Conservation (phyloP, 768 basidiomycete species). For the Gloeophyllum trabeum region DNA sequence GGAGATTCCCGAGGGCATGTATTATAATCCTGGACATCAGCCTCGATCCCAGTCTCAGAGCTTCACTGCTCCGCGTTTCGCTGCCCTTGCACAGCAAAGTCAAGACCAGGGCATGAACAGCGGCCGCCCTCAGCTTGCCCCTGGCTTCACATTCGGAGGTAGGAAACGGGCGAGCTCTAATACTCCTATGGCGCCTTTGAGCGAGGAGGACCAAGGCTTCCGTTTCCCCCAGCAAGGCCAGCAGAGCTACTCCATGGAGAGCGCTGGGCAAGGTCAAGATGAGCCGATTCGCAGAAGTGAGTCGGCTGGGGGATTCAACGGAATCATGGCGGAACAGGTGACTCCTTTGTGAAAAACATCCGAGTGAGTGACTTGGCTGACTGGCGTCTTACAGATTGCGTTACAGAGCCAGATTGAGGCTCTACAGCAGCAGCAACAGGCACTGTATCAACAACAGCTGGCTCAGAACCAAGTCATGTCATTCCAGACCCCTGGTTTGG, state of each 20-base stretch:
- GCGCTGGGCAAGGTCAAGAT: too few relatives aligned
- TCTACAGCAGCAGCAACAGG: slow-evolving; percentile 84
- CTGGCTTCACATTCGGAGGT: slow-evolving; percentile 86
- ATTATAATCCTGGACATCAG: slow-evolving; percentile 45
- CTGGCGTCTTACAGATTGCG: slow-evolving; percentile 48
- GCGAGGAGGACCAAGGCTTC: slow-evolving; percentile 72
- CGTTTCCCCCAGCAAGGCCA: slow-evolving; percentile 71
- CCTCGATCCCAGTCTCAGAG: slow-evolving; percentile 71
- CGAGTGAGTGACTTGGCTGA: slow-evolving; percentile 1
- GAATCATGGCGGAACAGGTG: slow-evolving; percentile 97
- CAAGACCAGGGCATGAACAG: slow-evolving; percentile 51
- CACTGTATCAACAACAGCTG: slow-evolving; percentile 81
- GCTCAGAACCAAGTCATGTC: slow-evolving; percentile 81
- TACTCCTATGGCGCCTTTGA: slow-evolving; percentile 56
- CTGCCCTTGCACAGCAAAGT: slow-evolving; percentile 65
- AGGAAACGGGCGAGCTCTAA: slow-evolving; percentile 37
- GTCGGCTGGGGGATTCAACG: slow-evolving; percentile 62
- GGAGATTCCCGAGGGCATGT: slow-evolving; percentile 55
- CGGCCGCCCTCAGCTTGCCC: slow-evolving; percentile 82
- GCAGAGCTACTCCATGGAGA: slow-evolving; percentile 19
- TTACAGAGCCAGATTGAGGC: slow-evolving; percentile 86
- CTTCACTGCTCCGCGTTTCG: slow-evolving; percentile 85
- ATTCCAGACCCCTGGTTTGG: slow-evolving; percentile 67
- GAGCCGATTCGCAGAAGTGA: slow-evolving; percentile 37
- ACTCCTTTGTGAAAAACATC: slow-evolving; percentile 10